A percentile compares a stretch with the other conserved stretches of the same genome.
Conservation (phyloP, 805 yeast species). For the Wickerhamomyces alni region DNA sequence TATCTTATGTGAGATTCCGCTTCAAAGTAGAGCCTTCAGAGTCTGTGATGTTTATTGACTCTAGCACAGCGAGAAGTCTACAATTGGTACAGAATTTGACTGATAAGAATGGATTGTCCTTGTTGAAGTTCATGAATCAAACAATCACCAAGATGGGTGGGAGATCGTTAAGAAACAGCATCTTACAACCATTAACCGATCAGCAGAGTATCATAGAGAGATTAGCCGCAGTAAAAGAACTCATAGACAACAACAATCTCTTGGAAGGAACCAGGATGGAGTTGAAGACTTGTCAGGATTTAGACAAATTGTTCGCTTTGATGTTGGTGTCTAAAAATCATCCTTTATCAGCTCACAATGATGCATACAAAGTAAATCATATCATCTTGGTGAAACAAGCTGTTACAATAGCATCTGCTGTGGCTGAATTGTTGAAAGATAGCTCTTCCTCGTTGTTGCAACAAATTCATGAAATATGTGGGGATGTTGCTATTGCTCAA, state of each 20-base stretch:
- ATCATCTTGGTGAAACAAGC: constrained; percentile 34
- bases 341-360: constrained; percentile 18
- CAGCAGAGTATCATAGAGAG: constrained; percentile 29
- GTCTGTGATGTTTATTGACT: constrained; percentile 38
- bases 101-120: constrained; percentile 25
- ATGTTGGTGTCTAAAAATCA: constrained; percentile 25
- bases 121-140: constrained; percentile 31
- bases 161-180: constrained; percentile 33
- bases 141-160: constrained; percentile 43
- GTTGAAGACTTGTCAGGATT: constrained; percentile 30
- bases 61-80: constrained; percentile 30
- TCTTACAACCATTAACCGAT: constrained; percentile 43
- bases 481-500: constrained; percentile 17
- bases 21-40: constrained; percentile 33
- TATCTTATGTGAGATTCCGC: constrained; percentile 26
- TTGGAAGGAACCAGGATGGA: constrained; percentile 13
- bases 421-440: constrained; percentile 14
- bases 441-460: constrained; percentile 14
- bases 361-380: constrained; percentile 35
- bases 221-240: constrained; percentile 31
- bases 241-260: constrained; percentile 18
- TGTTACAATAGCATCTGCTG: constrained; percentile 17
- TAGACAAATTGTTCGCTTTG: constrained; percentile 35
- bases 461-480: constrained; percentile 26
- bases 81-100: constrained; percentile 32